phyloP scores from a whole-genome alignment of 169 alveolate species.

The Eimeria tenella region DNA sequence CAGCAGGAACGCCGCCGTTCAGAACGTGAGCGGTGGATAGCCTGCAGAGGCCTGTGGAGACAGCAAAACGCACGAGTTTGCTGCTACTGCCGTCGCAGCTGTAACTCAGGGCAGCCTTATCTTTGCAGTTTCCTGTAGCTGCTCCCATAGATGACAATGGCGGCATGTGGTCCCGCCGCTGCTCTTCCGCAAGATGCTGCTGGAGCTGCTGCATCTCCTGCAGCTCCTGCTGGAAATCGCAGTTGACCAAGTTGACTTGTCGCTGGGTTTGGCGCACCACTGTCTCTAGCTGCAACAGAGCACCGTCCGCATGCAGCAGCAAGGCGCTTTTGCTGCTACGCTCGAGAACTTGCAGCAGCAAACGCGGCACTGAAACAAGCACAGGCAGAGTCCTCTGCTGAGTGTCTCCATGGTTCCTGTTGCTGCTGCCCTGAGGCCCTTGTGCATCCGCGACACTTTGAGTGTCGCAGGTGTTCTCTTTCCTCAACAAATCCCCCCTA shows the following conservation, averaged over 20 bases:
- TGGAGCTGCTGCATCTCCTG: slow-evolving; percentile 74
- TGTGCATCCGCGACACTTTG: background rate
- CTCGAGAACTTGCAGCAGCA: slow-evolving; percentile 70
- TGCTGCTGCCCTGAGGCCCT: slow-evolving; percentile 24
- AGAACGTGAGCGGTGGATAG: slow-evolving; percentile 55
- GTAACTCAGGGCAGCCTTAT: background rate
- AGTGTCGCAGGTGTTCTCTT: slow-evolving; percentile 19
- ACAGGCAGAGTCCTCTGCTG: slow-evolving; percentile 65
- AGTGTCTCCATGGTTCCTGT: slow-evolving; percentile 32
- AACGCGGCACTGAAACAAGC: slow-evolving; percentile 38
- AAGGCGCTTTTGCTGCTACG: slow-evolving; percentile 75
- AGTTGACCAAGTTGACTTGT: background rate
- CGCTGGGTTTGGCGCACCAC: slow-evolving; percentile 15
- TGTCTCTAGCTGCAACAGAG: slow-evolving; percentile 66
- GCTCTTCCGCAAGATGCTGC: slow-evolving; percentile 67
- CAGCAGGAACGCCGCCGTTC: background rate
- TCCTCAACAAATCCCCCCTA: background rate
- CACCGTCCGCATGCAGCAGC: slow-evolving; percentile 61
- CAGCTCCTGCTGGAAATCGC: slow-evolving; percentile 58
- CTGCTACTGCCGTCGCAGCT: slow-evolving; percentile 40
- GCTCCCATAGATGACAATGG: slow-evolving; percentile 23
- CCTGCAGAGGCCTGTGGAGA: slow-evolving; percentile 57
- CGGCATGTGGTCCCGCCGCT: slow-evolving; percentile 72
- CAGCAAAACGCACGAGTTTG: slow-evolving; percentile 50
- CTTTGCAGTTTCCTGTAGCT: background rate